Evolutionary conservation across 2,329 filamentous ascomycete species (phyloP).

Genomic region (Pyrenophora teres): DNA sequence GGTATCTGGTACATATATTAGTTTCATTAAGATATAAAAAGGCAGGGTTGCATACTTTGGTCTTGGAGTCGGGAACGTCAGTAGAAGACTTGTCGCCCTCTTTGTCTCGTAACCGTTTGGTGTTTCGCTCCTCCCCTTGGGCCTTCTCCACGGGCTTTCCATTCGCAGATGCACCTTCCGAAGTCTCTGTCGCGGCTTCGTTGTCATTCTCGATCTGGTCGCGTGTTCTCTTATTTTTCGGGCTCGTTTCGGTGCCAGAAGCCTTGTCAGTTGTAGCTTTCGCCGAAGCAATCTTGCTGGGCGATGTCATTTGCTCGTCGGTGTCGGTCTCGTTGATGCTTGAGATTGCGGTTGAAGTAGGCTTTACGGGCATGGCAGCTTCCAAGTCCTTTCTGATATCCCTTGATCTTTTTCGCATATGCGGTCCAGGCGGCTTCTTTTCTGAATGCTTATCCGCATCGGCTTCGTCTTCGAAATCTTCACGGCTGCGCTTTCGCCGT

Average conservation of each 20-base stretch:
- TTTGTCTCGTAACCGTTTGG: slow-evolving; percentile 46
- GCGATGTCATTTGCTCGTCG: slow-evolving; percentile 35
- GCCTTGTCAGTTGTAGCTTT: slow-evolving; percentile 11
- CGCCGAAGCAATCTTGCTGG: slow-evolving; percentile 15
- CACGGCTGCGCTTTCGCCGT: slow-evolving; percentile 53
- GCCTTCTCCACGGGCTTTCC: slow-evolving; percentile 21
- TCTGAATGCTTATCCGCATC: slow-evolving; percentile 39
- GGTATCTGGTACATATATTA: slow-evolving; percentile 36
- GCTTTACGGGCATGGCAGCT: slow-evolving; percentile 37
- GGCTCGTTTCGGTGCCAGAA: slow-evolving; percentile 41
- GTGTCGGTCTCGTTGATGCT: slow-evolving; percentile 39
- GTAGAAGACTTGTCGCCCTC: slow-evolving; percentile 26
- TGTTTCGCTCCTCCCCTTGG: slow-evolving; percentile 36
- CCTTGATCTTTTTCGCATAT: slow-evolving; percentile 54
- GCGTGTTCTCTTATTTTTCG: slow-evolving; percentile 56
- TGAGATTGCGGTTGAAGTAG: slow-evolving; percentile 37
- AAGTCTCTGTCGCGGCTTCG: slow-evolving; percentile 12
- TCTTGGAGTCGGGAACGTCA: slow-evolving; percentile 24
- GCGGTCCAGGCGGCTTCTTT: slow-evolving; percentile 44
- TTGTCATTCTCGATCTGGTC: slow-evolving; percentile 35
- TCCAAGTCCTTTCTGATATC: slow-evolving; percentile 42
- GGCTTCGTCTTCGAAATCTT: slow-evolving; percentile 50
- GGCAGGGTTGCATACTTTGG: slow-evolving; percentile 26
- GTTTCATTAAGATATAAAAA: background rate
- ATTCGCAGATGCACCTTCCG: slow-evolving; percentile 19